Evolutionary conservation across 345 rosid genomes (phyloP).

Genomic region (Eucalyptus cladocalyx): DNA sequence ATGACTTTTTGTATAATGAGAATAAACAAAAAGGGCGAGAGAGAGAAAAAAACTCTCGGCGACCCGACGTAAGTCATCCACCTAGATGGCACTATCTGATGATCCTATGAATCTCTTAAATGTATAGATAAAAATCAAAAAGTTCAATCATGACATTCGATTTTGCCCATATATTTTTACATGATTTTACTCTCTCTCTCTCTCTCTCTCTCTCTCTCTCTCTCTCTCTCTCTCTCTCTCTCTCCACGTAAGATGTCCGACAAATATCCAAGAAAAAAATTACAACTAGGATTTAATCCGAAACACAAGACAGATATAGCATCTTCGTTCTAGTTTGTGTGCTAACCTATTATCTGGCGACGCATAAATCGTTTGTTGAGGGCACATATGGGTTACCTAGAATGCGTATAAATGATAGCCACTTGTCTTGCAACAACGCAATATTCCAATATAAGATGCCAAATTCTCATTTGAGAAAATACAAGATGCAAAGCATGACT

Average conservation of each 20-base stretch:
- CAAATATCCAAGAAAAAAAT: not conserved
- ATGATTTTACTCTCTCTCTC: not conserved
- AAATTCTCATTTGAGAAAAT: not conserved
- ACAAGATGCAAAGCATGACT: not conserved
- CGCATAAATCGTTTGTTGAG: not conserved
- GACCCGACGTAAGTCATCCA: not conserved
- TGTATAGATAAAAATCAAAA: not conserved
- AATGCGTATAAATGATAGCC: not conserved
- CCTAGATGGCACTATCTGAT: not conserved
- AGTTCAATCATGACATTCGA: not conserved
- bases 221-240: too few species aligned
- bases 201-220: too few species aligned
- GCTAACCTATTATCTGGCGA: not conserved
- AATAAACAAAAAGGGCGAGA: not conserved
- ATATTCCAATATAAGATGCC: not conserved
- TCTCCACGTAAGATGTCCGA: not conserved
- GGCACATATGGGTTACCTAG: not conserved
- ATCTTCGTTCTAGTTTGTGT: not conserved
- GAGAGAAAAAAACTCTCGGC: not conserved
- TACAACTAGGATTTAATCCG: not conserved
- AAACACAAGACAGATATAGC: not conserved
- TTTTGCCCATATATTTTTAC: not conserved
- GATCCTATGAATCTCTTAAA: not conserved
- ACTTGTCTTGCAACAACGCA: not conserved
- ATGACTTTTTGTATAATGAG: not conserved